Conservation (phyloP, 2,329 filamentous ascomycete genomes). For the Colletotrichum cuscutae region DNA sequence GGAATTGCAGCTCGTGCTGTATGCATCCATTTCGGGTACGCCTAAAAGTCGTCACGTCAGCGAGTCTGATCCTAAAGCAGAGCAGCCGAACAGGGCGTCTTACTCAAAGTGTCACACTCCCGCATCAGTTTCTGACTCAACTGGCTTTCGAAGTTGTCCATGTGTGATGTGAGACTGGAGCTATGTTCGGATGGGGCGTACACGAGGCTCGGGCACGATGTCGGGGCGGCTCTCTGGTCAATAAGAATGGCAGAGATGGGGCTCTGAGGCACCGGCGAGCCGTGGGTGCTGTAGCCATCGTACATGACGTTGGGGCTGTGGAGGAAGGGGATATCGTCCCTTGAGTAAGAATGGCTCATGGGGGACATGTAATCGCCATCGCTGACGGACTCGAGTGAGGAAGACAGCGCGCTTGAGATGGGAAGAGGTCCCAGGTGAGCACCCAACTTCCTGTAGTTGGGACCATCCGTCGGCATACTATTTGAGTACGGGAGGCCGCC, state of each 20-base stretch:
- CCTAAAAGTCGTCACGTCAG: conserved; percentile 49
- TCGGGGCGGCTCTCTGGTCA: conserved; percentile 64
- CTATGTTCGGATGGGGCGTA: conserved; percentile 70
- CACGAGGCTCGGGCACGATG: conserved; percentile 69
- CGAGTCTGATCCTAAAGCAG: conserved; percentile 35
- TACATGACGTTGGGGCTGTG: conserved; percentile 65
- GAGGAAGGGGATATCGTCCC: conserved; percentile 61
- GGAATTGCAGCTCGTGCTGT: conserved; percentile 61
- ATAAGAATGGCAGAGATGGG: conserved; percentile 66
- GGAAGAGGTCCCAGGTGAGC: conserved; percentile 50
- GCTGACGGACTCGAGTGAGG: conserved; percentile 68
- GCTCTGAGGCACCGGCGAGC: conserved; percentile 65
- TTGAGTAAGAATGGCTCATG: conserved; percentile 65
- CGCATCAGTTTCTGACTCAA: conserved; percentile 63
- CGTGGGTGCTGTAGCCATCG: conserved; percentile 64
- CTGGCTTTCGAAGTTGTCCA: conserved; percentile 67
- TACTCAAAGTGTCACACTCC: conserved; percentile 67
- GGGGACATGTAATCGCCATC: conserved; percentile 73
- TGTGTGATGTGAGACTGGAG: conserved; percentile 69
- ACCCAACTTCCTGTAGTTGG: conserved; percentile 57
- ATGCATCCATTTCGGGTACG: conserved; percentile 63
- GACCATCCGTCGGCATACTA: conserved; percentile 50
- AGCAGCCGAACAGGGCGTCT: conserved; percentile 41
- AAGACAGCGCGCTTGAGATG: conserved; percentile 61
- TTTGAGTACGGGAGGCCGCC: conserved; percentile 58